phyloP scores from a whole-genome alignment of 2,329 filamentous ascomycete species.

The Chrysoporthe austroafricana region DNA sequence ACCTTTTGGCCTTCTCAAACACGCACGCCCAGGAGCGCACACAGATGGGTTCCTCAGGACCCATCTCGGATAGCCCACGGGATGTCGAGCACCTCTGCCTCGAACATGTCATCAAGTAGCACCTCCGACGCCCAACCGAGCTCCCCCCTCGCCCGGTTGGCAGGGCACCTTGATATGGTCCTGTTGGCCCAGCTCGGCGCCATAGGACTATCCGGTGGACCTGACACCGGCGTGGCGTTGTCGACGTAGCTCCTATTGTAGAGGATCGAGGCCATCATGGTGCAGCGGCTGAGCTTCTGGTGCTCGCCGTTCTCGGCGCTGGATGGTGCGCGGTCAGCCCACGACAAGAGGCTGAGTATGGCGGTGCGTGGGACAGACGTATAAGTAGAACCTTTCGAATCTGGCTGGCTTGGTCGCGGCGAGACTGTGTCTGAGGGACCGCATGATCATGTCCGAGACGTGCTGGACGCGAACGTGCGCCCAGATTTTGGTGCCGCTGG shows the following conservation, averaged over 20 bases:
- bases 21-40: background rate
- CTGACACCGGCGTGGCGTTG: conserved; percentile 9
- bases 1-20: too few relatives aligned
- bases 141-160: conserved; percentile 6
- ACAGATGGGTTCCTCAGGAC: background rate
- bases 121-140: background rate
- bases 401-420: conserved; percentile 9
- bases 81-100: conserved; percentile 11
- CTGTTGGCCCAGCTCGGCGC: conserved; percentile 3
- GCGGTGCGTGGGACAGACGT: background rate
- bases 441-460: conserved; percentile 11
- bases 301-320: conserved; percentile 19
- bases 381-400: conserved; percentile 17
- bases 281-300: conserved; percentile 10
- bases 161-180: conserved; percentile 7
- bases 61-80: conserved; percentile 1
- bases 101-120: conserved; percentile 1
- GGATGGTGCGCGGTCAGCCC: background rate
- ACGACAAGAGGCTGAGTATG: background rate
- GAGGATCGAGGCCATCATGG: conserved; percentile 14
- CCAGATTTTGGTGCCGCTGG: conserved; percentile 18
- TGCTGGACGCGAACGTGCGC: conserved; percentile 12
- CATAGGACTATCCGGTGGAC: background rate
- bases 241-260: conserved; percentile 4
- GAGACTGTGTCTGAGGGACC: background rate